Conservation (phyloP, 805 yeast genomes). For the Candida andamanensis region DNA sequence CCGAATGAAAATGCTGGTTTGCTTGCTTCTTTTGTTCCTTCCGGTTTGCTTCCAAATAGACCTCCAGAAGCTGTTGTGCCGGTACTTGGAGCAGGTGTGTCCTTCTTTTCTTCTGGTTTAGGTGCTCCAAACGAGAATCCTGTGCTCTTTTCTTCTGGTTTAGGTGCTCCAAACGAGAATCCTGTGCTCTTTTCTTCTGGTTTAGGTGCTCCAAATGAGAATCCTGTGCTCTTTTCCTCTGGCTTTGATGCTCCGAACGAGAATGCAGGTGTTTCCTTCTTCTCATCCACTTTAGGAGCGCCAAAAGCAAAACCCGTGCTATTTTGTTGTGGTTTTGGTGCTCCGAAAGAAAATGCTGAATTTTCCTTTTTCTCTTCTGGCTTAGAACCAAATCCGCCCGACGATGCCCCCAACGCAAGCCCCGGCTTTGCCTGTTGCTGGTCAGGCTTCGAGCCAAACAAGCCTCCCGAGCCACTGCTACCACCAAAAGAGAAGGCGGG, state of each 20-base stretch:
- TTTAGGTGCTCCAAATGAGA: conserved; percentile 17
- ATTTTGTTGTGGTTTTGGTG: background rate
- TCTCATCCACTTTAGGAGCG: conserved; percentile 5
- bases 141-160: conserved; percentile 16
- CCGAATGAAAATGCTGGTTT: conserved; percentile 12
- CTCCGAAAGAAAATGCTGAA: conserved; percentile 18
- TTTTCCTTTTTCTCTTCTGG: conserved; percentile 11
- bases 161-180: conserved; percentile 14
- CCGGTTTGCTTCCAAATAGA: conserved; percentile 8
- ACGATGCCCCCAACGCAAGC: conserved; percentile 12
- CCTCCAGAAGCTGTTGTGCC: conserved; percentile 10
- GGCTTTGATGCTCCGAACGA: conserved; percentile 16
- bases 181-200: conserved; percentile 1
- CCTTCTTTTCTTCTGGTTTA: conserved; percentile 16
- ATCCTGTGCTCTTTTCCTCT: conserved; percentile 2
- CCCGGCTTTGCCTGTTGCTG: conserved; percentile 16
- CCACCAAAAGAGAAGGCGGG: conserved; percentile 22
- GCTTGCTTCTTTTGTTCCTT: conserved; percentile 9
- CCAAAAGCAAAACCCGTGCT: conserved; percentile 8
- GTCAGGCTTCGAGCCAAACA: conserved; percentile 9
- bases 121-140: conserved; percentile 11
- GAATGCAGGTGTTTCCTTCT: conserved; percentile 7
- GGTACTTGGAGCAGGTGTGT: conserved; percentile 6
- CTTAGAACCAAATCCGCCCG: conserved; percentile 18
- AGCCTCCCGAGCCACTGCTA: conserved; percentile 1